Percentiles rank a stretch among this genome's conserved stretches.
phyloP scores from a whole-genome alignment of 495 filamentous ascomycete species.

The Penicillium ochrochloron region DNA sequence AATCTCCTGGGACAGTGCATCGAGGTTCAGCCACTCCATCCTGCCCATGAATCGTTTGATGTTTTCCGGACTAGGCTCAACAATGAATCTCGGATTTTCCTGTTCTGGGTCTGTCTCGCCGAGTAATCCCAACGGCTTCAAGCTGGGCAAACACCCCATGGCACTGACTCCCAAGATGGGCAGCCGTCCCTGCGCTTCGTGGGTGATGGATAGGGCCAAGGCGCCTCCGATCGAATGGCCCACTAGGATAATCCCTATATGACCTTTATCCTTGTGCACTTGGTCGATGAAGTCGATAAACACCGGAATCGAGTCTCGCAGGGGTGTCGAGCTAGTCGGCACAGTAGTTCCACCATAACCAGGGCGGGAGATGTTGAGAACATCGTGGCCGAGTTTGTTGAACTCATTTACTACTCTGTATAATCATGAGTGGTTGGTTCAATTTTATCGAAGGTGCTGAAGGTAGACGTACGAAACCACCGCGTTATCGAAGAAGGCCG shows the following conservation, averaged over 20 bases:
- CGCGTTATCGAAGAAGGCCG: slow-evolving; percentile 3
- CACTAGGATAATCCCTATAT: neutral
- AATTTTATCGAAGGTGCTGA: neutral
- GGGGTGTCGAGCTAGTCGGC: slow-evolving; percentile 1
- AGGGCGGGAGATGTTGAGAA: slow-evolving; percentile 8
- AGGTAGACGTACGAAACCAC: slow-evolving; percentile 4
- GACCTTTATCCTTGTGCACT: neutral
- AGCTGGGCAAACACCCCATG: slow-evolving; percentile 5
- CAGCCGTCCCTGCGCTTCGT: slow-evolving; percentile 4
- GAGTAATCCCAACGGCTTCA: neutral
- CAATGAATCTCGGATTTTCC: slow-evolving; percentile 5
- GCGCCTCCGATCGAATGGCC: slow-evolving; percentile 3
- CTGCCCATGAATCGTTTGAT: slow-evolving; percentile 7
- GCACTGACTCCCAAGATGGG: slow-evolving; percentile 7
- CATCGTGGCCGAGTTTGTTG: neutral
- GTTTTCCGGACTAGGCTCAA: neutral
- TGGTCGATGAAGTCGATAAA: slow-evolving; percentile 10
- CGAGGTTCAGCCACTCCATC: slow-evolving; percentile 3
- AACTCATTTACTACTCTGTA: neutral
- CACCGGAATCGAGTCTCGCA: slow-evolving; percentile 6
- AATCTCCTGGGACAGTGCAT: neutral
- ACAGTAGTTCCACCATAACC: slow-evolving; percentile 1
- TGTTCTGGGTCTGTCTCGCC: neutral
- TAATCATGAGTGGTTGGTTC: neutral
- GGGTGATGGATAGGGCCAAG: neutral